phyloP scores from a whole-genome alignment of 2,329 filamentous ascomycete species.

The Thielaviopsis musarum region DNA sequence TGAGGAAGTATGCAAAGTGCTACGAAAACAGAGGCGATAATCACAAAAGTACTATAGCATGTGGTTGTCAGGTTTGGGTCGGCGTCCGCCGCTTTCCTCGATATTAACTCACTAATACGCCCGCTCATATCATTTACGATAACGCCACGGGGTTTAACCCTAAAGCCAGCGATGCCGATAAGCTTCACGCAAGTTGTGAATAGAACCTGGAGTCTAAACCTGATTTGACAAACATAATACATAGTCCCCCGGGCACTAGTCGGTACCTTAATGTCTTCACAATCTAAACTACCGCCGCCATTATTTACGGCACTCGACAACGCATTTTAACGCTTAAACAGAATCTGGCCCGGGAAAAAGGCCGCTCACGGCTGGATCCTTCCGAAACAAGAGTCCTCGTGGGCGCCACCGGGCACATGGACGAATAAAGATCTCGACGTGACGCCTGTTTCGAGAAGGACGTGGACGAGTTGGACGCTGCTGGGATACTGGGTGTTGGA shows the following conservation, averaged over 20 bases:
- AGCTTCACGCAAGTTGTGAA: too few species aligned
- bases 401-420: neutral
- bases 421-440: neutral
- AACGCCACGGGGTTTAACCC: neutral
- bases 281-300: neutral
- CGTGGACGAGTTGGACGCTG: constrained; percentile 15
- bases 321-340: neutral
- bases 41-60: neutral
- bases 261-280: neutral
- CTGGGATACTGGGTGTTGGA: constrained; percentile 17
- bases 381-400: neutral
- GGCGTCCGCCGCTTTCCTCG: neutral
- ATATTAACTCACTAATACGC: neutral
- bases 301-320: neutral
- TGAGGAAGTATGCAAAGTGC: neutral
- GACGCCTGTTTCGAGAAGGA: constrained; percentile 4
- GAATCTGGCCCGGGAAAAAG: neutral
- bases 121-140: neutral
- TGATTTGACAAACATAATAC: neutral
- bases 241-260: neutral
- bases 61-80: neutral
- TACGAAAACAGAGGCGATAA: too few species aligned
- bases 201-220: neutral
- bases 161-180: neutral
- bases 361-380: neutral